Evolutionary conservation across 2,329 filamentous ascomycete species (phyloP), one percentile per base, ranked within the genome.

Genomic region (Cyphellophora europaea): DNA sequence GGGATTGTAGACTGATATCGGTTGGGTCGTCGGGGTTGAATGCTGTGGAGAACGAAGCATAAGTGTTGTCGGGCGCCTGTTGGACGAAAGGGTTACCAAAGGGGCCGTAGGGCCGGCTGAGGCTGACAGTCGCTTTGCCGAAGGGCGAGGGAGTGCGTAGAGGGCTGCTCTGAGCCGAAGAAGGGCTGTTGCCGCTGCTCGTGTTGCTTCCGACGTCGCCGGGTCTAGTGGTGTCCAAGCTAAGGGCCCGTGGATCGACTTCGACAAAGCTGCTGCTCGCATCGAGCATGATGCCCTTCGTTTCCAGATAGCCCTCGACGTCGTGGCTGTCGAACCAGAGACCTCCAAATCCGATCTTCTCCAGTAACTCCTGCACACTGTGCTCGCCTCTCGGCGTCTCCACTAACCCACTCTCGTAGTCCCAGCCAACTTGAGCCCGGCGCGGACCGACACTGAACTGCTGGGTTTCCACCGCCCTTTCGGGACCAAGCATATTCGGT

Each of bases 251-350:
- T 6, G 40, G 32, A 27, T 44, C 43, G 17, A 48, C 37, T 14
- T 50, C 45, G 19, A 56, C 33, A 32, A 51, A 53, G 27, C 49
- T 38, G n/a, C 50, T 52, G 13, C 51, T 51, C 1, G 45, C 49
- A 32, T 53, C 50, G 10, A 58, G 29, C 25, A 42, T 44, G 14
- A 61, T 41, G 2, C 57, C 57, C 23, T 51, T 51, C 11, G 43
- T 66, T 27, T 69, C 69, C 3, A 93, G 61, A 51, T 87, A 91
- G 10, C 72, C 67, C 55, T 91, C 81, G 0, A 87, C 77, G 53
- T 91, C 85, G 40, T 83, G 71, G 0, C 77, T 62, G 50, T 91
- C 83, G 47, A 82, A 83, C 65, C 84, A 91, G 33, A 83, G 74
- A 4, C 82, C 82, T 40, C 81, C 72, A 41, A 79, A 82, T 0